phyloP scores from a whole-genome alignment of 1,284 basidiomycete genomes.

The Rhodotorula sp. region DNA sequence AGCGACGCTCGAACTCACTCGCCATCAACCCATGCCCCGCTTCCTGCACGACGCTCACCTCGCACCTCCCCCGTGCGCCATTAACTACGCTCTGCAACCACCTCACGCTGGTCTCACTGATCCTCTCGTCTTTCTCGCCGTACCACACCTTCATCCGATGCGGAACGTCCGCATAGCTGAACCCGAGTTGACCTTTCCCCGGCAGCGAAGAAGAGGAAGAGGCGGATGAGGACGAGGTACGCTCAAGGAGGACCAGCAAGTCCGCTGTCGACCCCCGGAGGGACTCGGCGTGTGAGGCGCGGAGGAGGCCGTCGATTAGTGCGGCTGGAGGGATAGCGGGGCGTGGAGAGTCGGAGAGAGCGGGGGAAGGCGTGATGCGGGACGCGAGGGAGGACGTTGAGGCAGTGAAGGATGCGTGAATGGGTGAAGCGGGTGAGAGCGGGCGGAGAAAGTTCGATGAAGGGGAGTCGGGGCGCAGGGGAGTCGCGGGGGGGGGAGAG shows the following conservation, averaged over 20 bases:
- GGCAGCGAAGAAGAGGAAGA: slow-evolving; percentile 32
- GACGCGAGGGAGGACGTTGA: not conserved
- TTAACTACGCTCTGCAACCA: slow-evolving; percentile 81
- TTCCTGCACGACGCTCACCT: slow-evolving; percentile 75
- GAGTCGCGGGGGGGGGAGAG: too few species aligned
- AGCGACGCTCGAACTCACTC: slow-evolving; percentile 45
- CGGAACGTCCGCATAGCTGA: slow-evolving; percentile 61
- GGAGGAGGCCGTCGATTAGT: slow-evolving; percentile 69
- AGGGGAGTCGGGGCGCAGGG: too few species aligned
- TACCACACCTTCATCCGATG: slow-evolving; percentile 87
- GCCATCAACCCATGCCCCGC: slow-evolving; percentile 93
- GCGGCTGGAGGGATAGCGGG: slow-evolving; percentile 25
- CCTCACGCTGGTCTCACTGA: slow-evolving; percentile 74
- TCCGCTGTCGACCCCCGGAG: slow-evolving; percentile 86
- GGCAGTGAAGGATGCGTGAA: not conserved
- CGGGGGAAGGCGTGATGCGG: not conserved
- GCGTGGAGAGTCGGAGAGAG: not conserved
- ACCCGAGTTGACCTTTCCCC: slow-evolving; percentile 42
- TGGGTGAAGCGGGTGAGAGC: not conserved
- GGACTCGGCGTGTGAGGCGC: slow-evolving; percentile 91
- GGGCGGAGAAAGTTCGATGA: too few species aligned
- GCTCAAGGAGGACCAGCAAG: slow-evolving; percentile 83
- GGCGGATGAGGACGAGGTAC: slow-evolving; percentile 57
- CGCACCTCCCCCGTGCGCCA: slow-evolving; percentile 59
- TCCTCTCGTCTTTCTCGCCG: slow-evolving; percentile 87